Evolutionary conservation across 108 stramenopile species (phyloP).

Genomic region (Schizochytrium sp.): DNA sequence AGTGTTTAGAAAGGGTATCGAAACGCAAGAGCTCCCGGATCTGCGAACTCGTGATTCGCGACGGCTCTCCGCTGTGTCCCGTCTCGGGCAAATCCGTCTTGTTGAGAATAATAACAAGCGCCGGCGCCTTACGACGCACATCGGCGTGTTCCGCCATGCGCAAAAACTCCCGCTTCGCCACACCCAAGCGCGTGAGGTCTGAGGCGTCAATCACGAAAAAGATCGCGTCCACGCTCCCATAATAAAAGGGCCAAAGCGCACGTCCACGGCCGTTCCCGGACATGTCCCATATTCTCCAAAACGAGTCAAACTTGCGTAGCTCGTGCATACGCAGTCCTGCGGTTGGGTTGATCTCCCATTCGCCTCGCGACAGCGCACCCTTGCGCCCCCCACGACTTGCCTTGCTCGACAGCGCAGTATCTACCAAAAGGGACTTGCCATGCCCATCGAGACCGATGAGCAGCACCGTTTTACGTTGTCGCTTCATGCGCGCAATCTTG

Average conservation of each 20-base stretch:
- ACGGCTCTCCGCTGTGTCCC: not conserved
- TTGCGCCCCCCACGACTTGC: not conserved
- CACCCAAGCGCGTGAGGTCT: not conserved
- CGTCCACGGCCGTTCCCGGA: not conserved
- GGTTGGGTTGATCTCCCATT: not conserved
- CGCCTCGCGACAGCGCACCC: not conserved
- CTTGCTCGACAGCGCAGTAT: not conserved
- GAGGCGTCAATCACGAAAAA: not conserved
- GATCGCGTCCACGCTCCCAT: not conserved
- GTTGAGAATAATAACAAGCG: not conserved
- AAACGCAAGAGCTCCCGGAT: not conserved
- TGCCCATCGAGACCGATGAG: not conserved
- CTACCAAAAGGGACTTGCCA: not conserved
- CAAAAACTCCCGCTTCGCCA: not conserved
- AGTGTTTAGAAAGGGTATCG: not conserved
- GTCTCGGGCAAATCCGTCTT: not conserved
- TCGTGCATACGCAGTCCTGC: not conserved
- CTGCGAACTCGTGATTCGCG: not conserved
- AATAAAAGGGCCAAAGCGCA: not conserved
- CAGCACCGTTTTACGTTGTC: not conserved
- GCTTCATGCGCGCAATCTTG: not conserved
- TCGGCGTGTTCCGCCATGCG: not conserved
- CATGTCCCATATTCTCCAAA: constrained; percentile 10
- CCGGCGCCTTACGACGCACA: not conserved
- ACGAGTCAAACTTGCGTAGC: not conserved